These are phyloP conservation scores for Fusarium zealandicum DNA, from an alignment of 2,329 filamentous ascomycete genomes.

Conservation along the genomic window DNA sequence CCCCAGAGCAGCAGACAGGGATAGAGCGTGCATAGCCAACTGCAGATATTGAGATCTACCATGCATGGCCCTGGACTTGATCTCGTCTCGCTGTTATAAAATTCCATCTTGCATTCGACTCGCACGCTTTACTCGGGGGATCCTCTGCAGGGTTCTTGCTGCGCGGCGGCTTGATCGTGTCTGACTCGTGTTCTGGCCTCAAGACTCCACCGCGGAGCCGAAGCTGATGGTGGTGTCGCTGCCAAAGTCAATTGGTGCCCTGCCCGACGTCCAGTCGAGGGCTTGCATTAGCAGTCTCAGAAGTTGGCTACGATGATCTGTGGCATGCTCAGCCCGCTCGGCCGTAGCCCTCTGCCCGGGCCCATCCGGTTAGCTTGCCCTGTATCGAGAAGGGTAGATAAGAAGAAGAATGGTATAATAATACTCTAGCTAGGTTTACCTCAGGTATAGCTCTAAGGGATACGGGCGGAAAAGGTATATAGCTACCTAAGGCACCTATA, in stretches of 20 bases:
- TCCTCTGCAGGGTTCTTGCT: background rate
- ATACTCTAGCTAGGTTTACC: too few relatives aligned
- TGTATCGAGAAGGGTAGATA: too few relatives aligned
- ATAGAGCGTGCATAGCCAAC: background rate
- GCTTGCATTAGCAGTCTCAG: background rate
- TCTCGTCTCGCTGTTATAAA: background rate
- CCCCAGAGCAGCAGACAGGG: background rate
- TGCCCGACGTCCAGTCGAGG: background rate
- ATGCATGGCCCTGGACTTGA: background rate
- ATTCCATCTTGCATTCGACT: background rate
- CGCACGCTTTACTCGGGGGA: background rate
- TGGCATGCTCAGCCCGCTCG: background rate
- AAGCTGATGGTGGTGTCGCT: slow-evolving; percentile 9
- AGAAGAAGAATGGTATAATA: too few relatives aligned
- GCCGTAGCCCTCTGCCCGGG: slow-evolving; percentile 10
- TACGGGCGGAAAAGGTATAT: too few relatives aligned
- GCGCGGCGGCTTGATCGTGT: slow-evolving; percentile 1
- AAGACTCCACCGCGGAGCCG: slow-evolving; percentile 31
- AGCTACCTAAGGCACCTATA: too few relatives aligned
- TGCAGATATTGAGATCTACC: slow-evolving; percentile 1
- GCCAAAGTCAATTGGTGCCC: slow-evolving; percentile 1
- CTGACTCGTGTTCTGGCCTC: slow-evolving; percentile 17
- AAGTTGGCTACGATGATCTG: background rate
- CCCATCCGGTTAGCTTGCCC: background rate
- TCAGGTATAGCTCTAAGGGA: too few relatives aligned